Base-by-base conservation (phyloP, 169 alveolate genomes). In the Plasmodium fragile region DNA sequence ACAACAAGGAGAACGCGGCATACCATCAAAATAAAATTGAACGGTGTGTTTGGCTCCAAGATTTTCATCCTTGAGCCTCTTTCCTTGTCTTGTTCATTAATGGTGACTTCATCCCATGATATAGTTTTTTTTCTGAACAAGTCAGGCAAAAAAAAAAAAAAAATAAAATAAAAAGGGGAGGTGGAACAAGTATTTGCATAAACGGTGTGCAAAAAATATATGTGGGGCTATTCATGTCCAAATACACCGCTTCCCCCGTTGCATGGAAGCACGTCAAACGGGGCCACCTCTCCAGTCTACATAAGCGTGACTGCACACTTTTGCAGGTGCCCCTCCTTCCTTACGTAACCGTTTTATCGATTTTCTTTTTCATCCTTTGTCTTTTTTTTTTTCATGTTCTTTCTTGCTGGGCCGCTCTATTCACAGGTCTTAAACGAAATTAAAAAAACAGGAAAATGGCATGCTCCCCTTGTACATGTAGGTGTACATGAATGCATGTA, bases 1-100 rank as follows among this genome's bases (percentile, higher is more conserved):
- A 30, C 18, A 16, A 16, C 25, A 25, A 28, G 22, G 28, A 3
- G n/a, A 18, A 81, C 70, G 43, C 3, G 87, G 5, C 79, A 22
- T 92, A 95, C 97, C 95, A 90, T 91, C 72, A 95, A 55, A 83
- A 75, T 85, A 96, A 92, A 95, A 93, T 95, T 92, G 82, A 93
- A 97, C 7, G 98, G 98, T n/a, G 98, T 97, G 78, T 95, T 93
- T 22, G 96, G 97, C 85, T 97, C 98, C 59, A 95, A 53, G 55
- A 97, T 97, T 77, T 97, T 97, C 90, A 90, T 81, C 73, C 98
- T 80, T 11, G 98, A 96, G 10, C 98, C 98, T 65, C 98, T 89
- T 32, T 85, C 98, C 71, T 96, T 96, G 94, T 97, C 98, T 70
- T 97, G 98, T 81, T 97, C 98, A 18, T 95, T 95, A 36, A 97